Conservation (phyloP, 2,329 filamentous ascomycete species). For the Botrytis medusae region DNA sequence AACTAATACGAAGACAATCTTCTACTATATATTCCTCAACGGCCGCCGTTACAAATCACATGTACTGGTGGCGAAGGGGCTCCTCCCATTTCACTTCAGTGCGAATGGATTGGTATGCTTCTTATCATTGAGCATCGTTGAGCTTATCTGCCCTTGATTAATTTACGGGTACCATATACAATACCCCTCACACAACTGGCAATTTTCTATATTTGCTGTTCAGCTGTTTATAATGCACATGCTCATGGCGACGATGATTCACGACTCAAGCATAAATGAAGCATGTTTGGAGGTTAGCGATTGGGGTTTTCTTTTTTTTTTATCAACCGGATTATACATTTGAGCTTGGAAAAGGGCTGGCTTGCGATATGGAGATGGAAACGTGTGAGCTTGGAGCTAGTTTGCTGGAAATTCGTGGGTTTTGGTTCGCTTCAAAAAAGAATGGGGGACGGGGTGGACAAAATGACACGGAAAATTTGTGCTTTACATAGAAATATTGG, state of each 20-base stretch:
- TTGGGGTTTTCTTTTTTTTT: constrained; percentile 27
- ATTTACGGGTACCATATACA: neutral
- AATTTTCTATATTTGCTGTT: constrained; percentile 15
- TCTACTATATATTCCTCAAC: constrained; percentile 10
- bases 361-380: neutral
- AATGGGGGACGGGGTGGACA: constrained; percentile 7
- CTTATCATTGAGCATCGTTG: constrained; percentile 11
- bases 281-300: constrained; percentile 35
- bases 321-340: constrained; percentile 7
- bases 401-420: constrained; percentile 11
- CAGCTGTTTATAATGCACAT: constrained; percentile 22
- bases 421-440: constrained; percentile 17
- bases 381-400: neutral
- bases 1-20: constrained; percentile 22
- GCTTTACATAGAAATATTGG: constrained; percentile 13
- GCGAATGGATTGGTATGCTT: neutral
- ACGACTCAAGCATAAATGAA: constrained; percentile 31
- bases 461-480: constrained; percentile 13
- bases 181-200: constrained; percentile 11
- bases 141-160: constrained; percentile 5
- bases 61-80: neutral
- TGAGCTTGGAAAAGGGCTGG: neutral
- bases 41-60: neutral
- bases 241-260: constrained; percentile 22
- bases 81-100: neutral